phyloP scores from a whole-genome alignment of 441 rosid species.

The Gossypium trilobum region DNA sequence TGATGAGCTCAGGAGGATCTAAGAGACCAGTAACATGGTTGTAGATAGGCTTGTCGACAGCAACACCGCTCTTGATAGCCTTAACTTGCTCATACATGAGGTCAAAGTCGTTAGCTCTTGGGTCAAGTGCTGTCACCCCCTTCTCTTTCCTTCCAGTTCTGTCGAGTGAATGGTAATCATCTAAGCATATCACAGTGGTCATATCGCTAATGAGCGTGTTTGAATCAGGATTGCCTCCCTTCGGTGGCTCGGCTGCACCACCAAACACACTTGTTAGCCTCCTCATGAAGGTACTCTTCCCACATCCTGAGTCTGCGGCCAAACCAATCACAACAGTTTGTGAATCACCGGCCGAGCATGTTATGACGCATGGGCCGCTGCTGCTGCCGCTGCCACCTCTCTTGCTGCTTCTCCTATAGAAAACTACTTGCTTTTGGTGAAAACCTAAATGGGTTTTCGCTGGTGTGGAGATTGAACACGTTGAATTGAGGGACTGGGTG shows the following conservation, averaged over 20 bases:
- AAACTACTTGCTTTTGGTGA: slow-evolving; percentile 40
- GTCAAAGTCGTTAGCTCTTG: slow-evolving; percentile 82
- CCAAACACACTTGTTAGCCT: slow-evolving; percentile 89
- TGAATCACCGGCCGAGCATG: slow-evolving; percentile 40
- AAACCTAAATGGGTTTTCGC: slow-evolving; percentile 41
- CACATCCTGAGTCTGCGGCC: slow-evolving; percentile 96
- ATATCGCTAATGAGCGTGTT: slow-evolving; percentile 90
- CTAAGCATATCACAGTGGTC: slow-evolving; percentile 87
- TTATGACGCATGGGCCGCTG: slow-evolving; percentile 28
- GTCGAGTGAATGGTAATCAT: slow-evolving; percentile 85
- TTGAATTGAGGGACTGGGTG: slow-evolving; percentile 58
- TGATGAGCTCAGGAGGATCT: slow-evolving; percentile 85
- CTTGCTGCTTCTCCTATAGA: slow-evolving; percentile 34
- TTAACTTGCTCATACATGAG: slow-evolving; percentile 92
- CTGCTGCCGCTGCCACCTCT: slow-evolving; percentile 15
- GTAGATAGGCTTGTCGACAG: slow-evolving; percentile 83
- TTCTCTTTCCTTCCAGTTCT: slow-evolving; percentile 77
- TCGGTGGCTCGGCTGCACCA: slow-evolving; percentile 89
- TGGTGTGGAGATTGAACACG: slow-evolving; percentile 54
- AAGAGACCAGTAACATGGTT: slow-evolving; percentile 84
- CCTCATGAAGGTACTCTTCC: slow-evolving; percentile 95
- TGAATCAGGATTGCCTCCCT: slow-evolving; percentile 92
- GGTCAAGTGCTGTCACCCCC: slow-evolving; percentile 91
- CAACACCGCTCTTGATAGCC: slow-evolving; percentile 63
- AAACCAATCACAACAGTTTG: slow-evolving; percentile 81